Conservation (phyloP, 2,329 filamentous ascomycete species). For the Penicillium palitans region DNA sequence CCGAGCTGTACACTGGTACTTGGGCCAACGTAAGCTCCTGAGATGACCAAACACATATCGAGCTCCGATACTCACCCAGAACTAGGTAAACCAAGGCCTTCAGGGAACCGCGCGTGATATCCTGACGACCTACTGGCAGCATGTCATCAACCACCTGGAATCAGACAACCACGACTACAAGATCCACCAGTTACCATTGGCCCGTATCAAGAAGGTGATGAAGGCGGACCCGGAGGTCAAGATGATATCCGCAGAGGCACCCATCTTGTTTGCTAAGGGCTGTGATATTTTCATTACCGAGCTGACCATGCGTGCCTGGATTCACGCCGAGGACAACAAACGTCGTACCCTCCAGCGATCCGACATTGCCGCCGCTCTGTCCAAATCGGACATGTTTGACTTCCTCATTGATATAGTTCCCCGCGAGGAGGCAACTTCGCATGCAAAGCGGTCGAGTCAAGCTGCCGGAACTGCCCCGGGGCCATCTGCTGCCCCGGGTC, state of each 20-base stretch:
- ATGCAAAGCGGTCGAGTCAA: constrained; percentile 71
- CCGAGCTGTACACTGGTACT: constrained; percentile 87
- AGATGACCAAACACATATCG: neutral
- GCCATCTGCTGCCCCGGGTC: constrained; percentile 39
- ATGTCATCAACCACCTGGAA: constrained; percentile 94
- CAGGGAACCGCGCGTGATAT: constrained; percentile 94
- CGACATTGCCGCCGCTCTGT: constrained; percentile 91
- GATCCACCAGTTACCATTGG: constrained; percentile 90
- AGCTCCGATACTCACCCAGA: constrained; percentile 24
- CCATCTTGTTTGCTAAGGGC: constrained; percentile 95
- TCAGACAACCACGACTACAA: constrained; percentile 98
- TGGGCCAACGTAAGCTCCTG: constrained; percentile 80
- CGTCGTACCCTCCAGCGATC: constrained; percentile 90
- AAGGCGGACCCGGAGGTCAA: constrained; percentile 99
- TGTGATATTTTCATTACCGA: constrained; percentile 99
- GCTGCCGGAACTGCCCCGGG: constrained; percentile 52
- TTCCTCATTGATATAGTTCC: constrained; percentile 99
- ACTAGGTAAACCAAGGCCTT: constrained; percentile 88
- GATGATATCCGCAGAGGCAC: constrained; percentile 98
- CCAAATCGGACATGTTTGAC: constrained; percentile 99
- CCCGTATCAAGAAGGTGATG: constrained; percentile 99
- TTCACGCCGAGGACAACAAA: constrained; percentile 99
- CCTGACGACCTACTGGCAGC: constrained; percentile 98
- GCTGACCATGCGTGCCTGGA: constrained; percentile 98
- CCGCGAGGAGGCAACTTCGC: constrained; percentile 84